A percentile compares a stretch with the other conserved stretches of the same genome.
These are phyloP conservation scores for Penicillium canariense DNA, from an alignment of 495 filamentous ascomycete species.

Conservation along the genomic window DNA sequence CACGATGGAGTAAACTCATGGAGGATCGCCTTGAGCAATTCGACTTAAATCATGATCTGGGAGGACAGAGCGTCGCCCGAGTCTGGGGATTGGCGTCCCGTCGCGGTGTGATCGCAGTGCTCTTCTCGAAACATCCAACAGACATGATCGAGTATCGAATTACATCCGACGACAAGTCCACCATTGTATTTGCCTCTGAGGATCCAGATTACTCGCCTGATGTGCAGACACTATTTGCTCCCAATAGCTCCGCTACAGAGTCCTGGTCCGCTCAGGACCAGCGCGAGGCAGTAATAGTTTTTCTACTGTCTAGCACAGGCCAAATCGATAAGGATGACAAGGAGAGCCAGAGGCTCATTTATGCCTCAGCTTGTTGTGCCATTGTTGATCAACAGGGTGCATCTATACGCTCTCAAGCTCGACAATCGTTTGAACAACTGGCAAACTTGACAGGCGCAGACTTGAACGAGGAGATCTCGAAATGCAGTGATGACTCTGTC, in stretches of 20 bases:
- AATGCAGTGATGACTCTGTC: slow-evolving; percentile 17
- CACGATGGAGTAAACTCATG: slow-evolving; percentile 34
- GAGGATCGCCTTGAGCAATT: slow-evolving; percentile 40
- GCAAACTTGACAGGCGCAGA: slow-evolving; percentile 27
- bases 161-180: slow-evolving; percentile 34
- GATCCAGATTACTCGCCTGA: slow-evolving; percentile 2
- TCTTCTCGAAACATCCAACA: slow-evolving; percentile 48
- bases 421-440: slow-evolving; percentile 29
- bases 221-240: slow-evolving; percentile 13
- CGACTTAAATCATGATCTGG: slow-evolving; percentile 46
- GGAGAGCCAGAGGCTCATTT: slow-evolving; percentile 33
- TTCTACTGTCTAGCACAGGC: slow-evolving; percentile 25
- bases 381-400: slow-evolving; percentile 30
- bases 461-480: slow-evolving; percentile 33
- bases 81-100: slow-evolving; percentile 53
- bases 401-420: slow-evolving; percentile 27
- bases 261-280: slow-evolving; percentile 11
- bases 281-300: slow-evolving; percentile 28
- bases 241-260: slow-evolving; percentile 2
- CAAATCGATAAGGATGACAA: slow-evolving; percentile 9
- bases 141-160: slow-evolving; percentile 53
- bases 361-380: slow-evolving; percentile 40
- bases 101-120: slow-evolving; percentile 37
- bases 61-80: slow-evolving; percentile 39
- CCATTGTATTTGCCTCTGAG: slow-evolving; percentile 35